Evolutionary conservation across 768 basidiomycete genomes (phyloP).

Genomic region (Rhizopogon sp.): DNA sequence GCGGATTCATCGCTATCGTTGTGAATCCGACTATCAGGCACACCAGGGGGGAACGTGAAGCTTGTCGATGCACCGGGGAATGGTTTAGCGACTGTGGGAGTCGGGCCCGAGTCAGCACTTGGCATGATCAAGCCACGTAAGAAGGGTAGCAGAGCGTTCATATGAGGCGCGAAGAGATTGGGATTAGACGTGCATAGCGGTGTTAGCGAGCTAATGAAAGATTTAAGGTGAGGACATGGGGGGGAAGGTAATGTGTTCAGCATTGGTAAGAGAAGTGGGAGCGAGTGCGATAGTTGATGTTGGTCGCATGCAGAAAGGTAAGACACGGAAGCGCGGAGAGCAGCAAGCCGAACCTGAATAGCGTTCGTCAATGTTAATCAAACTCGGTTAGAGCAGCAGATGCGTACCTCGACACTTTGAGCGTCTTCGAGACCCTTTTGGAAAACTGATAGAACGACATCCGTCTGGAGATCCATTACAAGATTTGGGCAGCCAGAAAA

Average conservation of each 20-base stretch:
- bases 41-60: conserved; percentile 37
- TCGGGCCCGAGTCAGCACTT: conserved; percentile 45
- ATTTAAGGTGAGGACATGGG: conserved; percentile 48
- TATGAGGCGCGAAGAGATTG: conserved; percentile 67
- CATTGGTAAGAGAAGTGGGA: conserved; percentile 63
- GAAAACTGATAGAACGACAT: conserved; percentile 62
- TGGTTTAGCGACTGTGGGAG: conserved; percentile 46
- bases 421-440: conserved; percentile 64
- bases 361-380: conserved; percentile 1
- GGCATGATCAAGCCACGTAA: conserved; percentile 70
- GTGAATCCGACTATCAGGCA: conserved; percentile 22
- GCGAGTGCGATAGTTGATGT: conserved; percentile 54
- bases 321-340: conserved; percentile 63
- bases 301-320: conserved; percentile 63
- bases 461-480: conserved; percentile 70
- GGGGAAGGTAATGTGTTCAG: conserved; percentile 68
- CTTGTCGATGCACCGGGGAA: conserved; percentile 29
- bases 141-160: conserved; percentile 63
- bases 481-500: conserved; percentile 74
- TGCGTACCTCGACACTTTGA: conserved; percentile 54
- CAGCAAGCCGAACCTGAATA: conserved; percentile 63
- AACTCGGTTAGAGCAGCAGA: neutral
- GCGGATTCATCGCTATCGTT: conserved; percentile 32
- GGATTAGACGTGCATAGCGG: conserved; percentile 68
- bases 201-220: conserved; percentile 64